Evolutionary conservation across 371 early-diverging fungal genomes (phyloP).

Genomic region (Polyrhizophydium stewartii): DNA sequence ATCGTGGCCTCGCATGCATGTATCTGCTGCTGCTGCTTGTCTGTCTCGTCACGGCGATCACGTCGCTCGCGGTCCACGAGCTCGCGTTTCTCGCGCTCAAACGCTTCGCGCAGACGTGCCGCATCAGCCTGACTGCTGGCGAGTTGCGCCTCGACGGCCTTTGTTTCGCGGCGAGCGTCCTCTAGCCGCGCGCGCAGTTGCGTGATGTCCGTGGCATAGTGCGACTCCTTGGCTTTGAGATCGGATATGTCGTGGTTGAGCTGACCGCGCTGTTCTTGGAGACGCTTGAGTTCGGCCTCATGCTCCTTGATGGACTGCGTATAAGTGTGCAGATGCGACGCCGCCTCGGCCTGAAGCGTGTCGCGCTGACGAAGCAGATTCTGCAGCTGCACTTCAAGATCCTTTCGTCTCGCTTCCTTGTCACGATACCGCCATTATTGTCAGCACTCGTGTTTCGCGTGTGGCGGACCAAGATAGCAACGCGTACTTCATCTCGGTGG

Average conservation of each 20-base stretch:
- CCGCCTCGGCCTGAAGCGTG: conserved; percentile 17
- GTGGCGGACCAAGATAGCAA: not conserved
- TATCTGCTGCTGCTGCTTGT: conserved; percentile 15
- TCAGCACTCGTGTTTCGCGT: not conserved
- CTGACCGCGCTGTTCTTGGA: conserved; percentile 10
- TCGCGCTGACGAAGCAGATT: conserved; percentile 13
- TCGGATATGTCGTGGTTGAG: conserved; percentile 16
- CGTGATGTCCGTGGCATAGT: not conserved
- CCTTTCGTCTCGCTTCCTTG: conserved; percentile 23
- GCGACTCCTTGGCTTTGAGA: conserved; percentile 5
- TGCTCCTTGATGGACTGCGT: conserved; percentile 15
- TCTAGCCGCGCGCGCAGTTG: conserved; percentile 2
- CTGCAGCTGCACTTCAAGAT: conserved; percentile 20
- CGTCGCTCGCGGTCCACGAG: not conserved
- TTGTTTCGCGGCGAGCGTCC: conserved; percentile 7
- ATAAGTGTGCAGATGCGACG: conserved; percentile 7
- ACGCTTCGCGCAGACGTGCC: not conserved
- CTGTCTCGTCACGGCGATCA: conserved; percentile 14
- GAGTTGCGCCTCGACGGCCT: conserved; percentile 7
- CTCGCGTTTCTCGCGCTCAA: not conserved
- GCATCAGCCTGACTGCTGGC: conserved; percentile 5
- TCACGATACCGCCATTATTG: not conserved
- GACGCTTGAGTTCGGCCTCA: conserved; percentile 22
- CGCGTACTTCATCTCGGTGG: conserved; percentile 27
- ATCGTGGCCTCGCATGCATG: conserved; percentile 10